Percentiles rank a stretch among this genome's conserved stretches.
Evolutionary conservation across 1,284 basidiomycete species (phyloP).

Genomic region (Xerocomus nothofagi): DNA sequence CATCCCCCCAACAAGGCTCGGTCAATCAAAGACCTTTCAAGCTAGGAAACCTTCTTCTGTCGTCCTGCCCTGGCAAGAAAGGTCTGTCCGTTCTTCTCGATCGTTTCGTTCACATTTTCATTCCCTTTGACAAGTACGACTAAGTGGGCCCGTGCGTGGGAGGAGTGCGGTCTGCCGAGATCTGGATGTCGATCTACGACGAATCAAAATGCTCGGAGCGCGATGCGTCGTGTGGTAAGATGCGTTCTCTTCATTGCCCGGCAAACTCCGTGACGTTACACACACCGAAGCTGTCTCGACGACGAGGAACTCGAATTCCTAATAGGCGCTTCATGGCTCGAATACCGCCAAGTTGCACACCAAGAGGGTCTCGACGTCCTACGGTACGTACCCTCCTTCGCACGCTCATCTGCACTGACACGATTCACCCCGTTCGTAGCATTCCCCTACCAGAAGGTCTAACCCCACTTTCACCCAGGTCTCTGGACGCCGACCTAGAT

Average conservation of each 20-base stretch:
- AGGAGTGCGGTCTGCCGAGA: constrained; percentile 85
- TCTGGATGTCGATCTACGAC: constrained; percentile 70
- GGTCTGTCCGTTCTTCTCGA: constrained; percentile 39
- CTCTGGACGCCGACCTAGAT: constrained; percentile 72
- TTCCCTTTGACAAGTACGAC: constrained; percentile 56
- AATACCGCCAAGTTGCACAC: constrained; percentile 68
- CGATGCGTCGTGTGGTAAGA: constrained; percentile 80
- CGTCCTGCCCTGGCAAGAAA: constrained; percentile 96
- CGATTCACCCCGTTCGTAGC: constrained; percentile 38
- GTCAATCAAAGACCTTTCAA: constrained; percentile 24
- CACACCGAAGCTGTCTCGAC: constrained; percentile 70
- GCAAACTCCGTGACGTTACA: neutral
- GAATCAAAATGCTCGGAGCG: constrained; percentile 78
- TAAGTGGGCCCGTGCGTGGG: constrained; percentile 80
- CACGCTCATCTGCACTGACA: constrained; percentile 3
- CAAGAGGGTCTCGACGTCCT: constrained; percentile 77
- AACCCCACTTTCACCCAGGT: constrained; percentile 64
- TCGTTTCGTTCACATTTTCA: neutral
- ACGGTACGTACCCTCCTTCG: constrained; percentile 34
- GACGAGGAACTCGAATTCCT: constrained; percentile 79
- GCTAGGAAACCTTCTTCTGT: constrained; percentile 88
- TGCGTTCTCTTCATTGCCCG: neutral
- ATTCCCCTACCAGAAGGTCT: constrained; percentile 93
- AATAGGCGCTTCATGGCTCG: constrained; percentile 79
- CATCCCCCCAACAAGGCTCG: constrained; percentile 1